Conservation (phyloP, 495 filamentous ascomycete genomes). For the Astrothelium macrocarpum region DNA sequence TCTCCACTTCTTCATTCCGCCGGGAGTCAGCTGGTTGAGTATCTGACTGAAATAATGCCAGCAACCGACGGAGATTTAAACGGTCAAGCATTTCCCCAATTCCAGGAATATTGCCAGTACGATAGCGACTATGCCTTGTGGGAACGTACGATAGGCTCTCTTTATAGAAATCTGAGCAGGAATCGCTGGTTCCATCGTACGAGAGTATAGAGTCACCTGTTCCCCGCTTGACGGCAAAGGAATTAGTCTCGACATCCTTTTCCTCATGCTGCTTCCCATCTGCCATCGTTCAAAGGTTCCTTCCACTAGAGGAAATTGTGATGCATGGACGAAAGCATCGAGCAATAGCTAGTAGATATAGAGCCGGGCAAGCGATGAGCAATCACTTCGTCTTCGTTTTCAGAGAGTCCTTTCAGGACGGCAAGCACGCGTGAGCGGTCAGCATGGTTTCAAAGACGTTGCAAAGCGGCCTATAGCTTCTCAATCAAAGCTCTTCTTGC, state of each 20-base stretch:
- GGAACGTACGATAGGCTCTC: neutral
- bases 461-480: neutral
- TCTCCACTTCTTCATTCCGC: neutral
- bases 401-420: neutral
- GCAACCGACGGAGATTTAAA: neutral
- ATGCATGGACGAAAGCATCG: neutral
- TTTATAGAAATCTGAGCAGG: neutral
- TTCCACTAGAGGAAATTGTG: neutral
- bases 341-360: neutral
- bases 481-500: neutral
- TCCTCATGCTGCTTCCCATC: neutral
- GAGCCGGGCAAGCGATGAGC: neutral
- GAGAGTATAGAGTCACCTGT: neutral
- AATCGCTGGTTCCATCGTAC: neutral
- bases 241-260: neutral
- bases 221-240: neutral
- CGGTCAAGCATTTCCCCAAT: neutral
- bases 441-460: neutral
- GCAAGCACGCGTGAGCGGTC: neutral
- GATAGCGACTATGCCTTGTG: neutral
- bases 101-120: neutral
- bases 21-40: neutral
- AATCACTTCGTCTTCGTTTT: neutral
- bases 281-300: neutral
- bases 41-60: neutral